Base-by-base conservation (phyloP, 1,284 basidiomycete genomes). In the Rhodotorula sp. region DNA sequence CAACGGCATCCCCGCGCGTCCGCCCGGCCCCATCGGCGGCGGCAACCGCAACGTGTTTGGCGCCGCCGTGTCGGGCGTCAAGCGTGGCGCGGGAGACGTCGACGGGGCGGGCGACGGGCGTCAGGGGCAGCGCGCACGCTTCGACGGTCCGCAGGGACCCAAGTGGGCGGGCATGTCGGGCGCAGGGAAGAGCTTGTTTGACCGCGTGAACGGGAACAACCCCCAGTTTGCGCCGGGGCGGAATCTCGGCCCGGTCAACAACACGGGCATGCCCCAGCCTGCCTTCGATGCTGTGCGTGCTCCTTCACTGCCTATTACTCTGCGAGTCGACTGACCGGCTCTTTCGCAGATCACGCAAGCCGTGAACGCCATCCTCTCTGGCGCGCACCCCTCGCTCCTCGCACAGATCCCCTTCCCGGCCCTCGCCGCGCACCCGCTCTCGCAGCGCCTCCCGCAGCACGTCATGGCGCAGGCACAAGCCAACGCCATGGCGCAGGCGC, bases 41-140 rank as follows among this genome's bases (percentile, higher is more conserved):
- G 34, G 63, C 50, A 59, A 61, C 4, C 52, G 60, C 12, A 66
- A 66, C 44, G 68, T 77, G 23, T 79, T 78, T 54, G 76, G 76
- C 27, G 70, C 68, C 16, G 78, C 78, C 27, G 66, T 78, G 16
- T 59, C 71, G 9, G 78, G 77, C 41, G 62, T 79, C 44, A 79
- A 78, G 66, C 67, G 78, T 13, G 72, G 70, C 52, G 73, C 70
- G 50, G 41, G 70, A 53, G 72, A 72, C 10, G 25, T 70, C 34
- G 53, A 53, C n/a, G 19, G 25, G 12, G 48, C 44, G 7, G 42
- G 57, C 4, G 57, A 42, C 34, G 55, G 55, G 16, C 61, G 52
- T 21, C 60, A 70, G 46, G 44, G 48, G 34, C 70, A 73, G 60
- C 21, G 74, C 13, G 65, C 56, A 4, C 41, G 72, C 44, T 71